Evolutionary conservation across 208 protist species (phyloP).

Genomic region (Leishmania gerbilli): DNA sequence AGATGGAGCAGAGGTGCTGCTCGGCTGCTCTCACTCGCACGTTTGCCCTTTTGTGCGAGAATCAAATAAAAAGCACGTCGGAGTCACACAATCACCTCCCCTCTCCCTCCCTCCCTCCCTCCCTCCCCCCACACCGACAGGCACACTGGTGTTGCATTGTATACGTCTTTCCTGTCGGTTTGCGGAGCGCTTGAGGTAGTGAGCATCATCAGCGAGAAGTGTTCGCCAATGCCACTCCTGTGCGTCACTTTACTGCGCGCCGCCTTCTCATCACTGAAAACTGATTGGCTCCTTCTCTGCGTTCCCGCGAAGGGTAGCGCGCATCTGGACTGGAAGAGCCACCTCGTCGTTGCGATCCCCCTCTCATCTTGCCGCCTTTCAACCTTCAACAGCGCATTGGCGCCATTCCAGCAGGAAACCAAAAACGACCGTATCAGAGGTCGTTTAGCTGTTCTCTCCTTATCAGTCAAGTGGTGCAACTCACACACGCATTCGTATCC

Average conservation of each 20-base stretch:
- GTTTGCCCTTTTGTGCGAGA: not conserved
- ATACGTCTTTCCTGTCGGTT: not conserved
- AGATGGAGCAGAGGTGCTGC: not conserved
- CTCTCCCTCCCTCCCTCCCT: not conserved
- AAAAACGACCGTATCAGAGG: not conserved
- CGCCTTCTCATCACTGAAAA: not conserved
- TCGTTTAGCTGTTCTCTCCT: not conserved
- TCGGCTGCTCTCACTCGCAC: not conserved
- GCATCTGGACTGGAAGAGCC: not conserved
- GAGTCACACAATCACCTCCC: not conserved
- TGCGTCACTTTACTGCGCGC: not conserved
- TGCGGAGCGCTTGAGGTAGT: not conserved
- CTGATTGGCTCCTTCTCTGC: not conserved
- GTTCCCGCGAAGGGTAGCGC: not conserved
- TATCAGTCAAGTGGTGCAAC: not conserved
- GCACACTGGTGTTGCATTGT: not conserved
- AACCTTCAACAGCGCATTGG: not conserved
- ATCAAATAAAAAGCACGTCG: not conserved
- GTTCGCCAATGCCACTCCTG: not conserved
- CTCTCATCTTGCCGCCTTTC: not conserved
- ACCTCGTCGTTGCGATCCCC: not conserved
- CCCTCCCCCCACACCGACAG: not conserved
- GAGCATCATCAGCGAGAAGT: not conserved
- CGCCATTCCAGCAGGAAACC: not conserved
- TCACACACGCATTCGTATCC: too few species aligned